Conservation (phyloP, 257 asterid species). For the Solanum paucissectum region DNA sequence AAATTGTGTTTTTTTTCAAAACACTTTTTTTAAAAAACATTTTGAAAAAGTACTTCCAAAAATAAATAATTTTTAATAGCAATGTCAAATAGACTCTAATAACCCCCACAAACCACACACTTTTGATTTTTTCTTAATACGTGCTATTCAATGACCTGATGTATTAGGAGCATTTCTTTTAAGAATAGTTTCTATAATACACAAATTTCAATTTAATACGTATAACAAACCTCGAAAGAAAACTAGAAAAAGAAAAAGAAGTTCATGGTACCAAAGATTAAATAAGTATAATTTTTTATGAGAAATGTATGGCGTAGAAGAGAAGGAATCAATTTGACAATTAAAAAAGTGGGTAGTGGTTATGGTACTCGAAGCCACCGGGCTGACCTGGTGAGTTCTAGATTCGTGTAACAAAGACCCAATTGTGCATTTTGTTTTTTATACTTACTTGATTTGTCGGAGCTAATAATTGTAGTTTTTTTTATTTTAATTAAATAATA, state of each 20-base stretch:
- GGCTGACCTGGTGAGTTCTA: neutral
- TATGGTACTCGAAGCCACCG: neutral
- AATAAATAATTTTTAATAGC: too few species aligned
- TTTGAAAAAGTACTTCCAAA: fast-evolving
- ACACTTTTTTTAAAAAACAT: too few species aligned
- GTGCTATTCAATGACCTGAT: too few species aligned
- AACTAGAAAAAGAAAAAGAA: neutral
- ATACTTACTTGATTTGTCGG: too few species aligned
- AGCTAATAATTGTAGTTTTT: too few species aligned
- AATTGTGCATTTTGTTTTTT: neutral
- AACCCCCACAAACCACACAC: too few species aligned
- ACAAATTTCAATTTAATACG: neutral
- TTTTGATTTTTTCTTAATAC: too few species aligned
- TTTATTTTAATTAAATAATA: too few species aligned
- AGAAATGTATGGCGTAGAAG: neutral
- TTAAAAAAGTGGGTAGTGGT: neutral
- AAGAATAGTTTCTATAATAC: too few species aligned
- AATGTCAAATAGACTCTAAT: too few species aligned
- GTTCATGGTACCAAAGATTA: neutral
- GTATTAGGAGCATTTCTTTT: too few species aligned
- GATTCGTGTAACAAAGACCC: neutral
- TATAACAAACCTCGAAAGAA: neutral
- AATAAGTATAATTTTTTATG: neutral
- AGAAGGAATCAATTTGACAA: neutral
- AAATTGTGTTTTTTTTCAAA: too few species aligned